Conservation (phyloP, 768 basidiomycete species). For the Lepiota venenata region DNA sequence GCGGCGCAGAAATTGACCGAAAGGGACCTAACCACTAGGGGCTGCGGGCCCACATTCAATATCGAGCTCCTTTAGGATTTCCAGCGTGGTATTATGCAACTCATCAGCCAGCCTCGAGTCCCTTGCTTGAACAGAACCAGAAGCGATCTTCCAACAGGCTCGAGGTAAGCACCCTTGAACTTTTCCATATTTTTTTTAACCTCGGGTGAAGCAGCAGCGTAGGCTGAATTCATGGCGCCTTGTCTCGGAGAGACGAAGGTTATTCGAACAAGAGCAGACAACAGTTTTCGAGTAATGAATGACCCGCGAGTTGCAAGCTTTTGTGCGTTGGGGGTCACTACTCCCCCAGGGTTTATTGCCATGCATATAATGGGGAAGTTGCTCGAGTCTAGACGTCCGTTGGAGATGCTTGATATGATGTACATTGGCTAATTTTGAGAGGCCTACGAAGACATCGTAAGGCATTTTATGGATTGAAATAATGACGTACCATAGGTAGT, state of each 20-base stretch:
- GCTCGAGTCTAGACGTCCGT: conserved; percentile 33
- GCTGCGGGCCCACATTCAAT: too few relatives aligned
- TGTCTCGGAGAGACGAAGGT: conserved; percentile 19
- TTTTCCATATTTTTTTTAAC: conserved; percentile 27
- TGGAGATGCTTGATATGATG: conserved; percentile 51
- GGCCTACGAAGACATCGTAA: conserved; percentile 25
- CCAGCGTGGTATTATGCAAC: conserved; percentile 35
- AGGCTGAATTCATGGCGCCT: conserved; percentile 33
- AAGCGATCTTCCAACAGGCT: conserved; percentile 27
- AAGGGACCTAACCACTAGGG: too few relatives aligned
- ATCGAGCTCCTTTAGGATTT: conserved; percentile 23
- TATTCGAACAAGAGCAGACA: conserved; percentile 9
- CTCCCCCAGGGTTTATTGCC: conserved; percentile 38
- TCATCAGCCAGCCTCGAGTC: conserved; percentile 32
- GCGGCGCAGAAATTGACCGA: too few relatives aligned
- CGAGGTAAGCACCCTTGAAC: conserved; percentile 36
- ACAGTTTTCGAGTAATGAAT: conserved; percentile 9
- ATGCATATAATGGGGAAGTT: conserved; percentile 33
- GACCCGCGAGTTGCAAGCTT: conserved; percentile 10
- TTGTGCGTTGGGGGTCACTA: conserved; percentile 25
- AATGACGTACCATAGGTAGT: conserved; percentile 29
- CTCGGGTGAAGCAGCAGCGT: conserved; percentile 35
- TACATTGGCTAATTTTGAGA: conserved; percentile 47
- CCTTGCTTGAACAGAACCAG: conserved; percentile 25
- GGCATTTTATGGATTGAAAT: not conserved